These are phyloP conservation scores for Thielaviopsis euricoi DNA, from an alignment of 2,329 filamentous ascomycete species.

Conservation along the genomic window DNA sequence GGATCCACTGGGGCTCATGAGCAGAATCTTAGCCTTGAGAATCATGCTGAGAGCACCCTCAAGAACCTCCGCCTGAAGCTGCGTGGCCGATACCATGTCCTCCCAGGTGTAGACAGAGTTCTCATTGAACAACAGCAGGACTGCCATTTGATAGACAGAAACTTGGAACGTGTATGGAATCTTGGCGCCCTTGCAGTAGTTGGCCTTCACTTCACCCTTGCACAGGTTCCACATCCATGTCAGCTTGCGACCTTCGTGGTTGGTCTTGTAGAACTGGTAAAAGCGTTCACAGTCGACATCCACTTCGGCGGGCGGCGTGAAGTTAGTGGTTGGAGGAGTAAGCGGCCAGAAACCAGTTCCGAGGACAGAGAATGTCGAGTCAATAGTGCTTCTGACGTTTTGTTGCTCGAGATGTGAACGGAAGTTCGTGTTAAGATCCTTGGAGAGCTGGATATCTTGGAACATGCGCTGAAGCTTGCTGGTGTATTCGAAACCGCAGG, in stretches of 20 bases:
- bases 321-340: constrained; percentile 70
- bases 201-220: constrained; percentile 90
- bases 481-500: constrained; percentile 96
- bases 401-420: constrained; percentile 54
- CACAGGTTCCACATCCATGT: constrained; percentile 98
- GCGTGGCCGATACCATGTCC: constrained; percentile 69
- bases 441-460: constrained; percentile 98
- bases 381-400: constrained; percentile 43
- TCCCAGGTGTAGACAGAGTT: constrained; percentile 72
- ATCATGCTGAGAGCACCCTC: constrained; percentile 77
- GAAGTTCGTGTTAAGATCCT: constrained; percentile 85
- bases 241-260: constrained; percentile 89
- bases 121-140: constrained; percentile 88
- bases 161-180: constrained; percentile 94
- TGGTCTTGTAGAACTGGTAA: constrained; percentile 80
- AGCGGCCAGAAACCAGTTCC: constrained; percentile 97
- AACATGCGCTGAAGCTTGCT: constrained; percentile 99
- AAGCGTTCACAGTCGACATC: constrained; percentile 81
- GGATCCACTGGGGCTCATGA: constrained; percentile 46
- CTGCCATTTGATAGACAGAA: constrained; percentile 94
- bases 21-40: constrained; percentile 81
- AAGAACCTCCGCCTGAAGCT: constrained; percentile 63
- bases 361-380: constrained; percentile 81
- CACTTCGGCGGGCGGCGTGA: constrained; percentile 74
- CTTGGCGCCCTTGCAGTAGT: constrained; percentile 79